Evolutionary conservation across 2,329 filamentous ascomycete genomes (phyloP).

Genomic region (Gremmenia infestans): DNA sequence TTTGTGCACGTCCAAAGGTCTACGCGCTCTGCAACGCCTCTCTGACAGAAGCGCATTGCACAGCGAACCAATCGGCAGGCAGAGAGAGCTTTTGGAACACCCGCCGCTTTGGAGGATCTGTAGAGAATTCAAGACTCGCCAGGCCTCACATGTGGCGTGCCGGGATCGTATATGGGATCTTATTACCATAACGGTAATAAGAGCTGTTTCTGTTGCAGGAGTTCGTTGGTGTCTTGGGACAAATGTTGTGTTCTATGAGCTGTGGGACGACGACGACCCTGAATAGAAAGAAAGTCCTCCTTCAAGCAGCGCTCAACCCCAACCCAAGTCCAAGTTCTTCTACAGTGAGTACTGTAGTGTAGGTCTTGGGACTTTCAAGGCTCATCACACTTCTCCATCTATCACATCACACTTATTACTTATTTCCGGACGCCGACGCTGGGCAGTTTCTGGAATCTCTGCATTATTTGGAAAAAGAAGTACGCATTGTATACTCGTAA

Average conservation of each 20-base stretch:
- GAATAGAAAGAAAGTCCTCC: background rate
- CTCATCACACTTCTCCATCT: background rate
- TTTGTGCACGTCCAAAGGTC: background rate
- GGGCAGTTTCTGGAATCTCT: background rate
- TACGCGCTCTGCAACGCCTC: constrained; percentile 29
- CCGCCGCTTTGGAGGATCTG: constrained; percentile 22
- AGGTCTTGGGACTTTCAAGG: background rate
- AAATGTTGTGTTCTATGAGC: background rate
- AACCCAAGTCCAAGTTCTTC: background rate
- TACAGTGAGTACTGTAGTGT: too few species aligned
- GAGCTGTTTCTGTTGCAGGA: background rate
- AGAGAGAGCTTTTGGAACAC: constrained; percentile 25
- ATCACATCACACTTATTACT: background rate
- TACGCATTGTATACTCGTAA: background rate
- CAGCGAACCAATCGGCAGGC: constrained; percentile 20
- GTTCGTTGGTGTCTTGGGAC: constrained; percentile 1
- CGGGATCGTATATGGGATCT: background rate
- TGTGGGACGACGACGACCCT: too few species aligned
- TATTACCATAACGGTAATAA: background rate
- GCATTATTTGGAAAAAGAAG: background rate
- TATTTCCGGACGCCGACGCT: background rate
- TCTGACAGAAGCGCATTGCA: constrained; percentile 21
- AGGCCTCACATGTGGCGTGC: constrained; percentile 10
- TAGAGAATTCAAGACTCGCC: background rate
- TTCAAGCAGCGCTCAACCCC: background rate